Conservation (phyloP, 345 rosid species). For the Sisymbrium altissimum region DNA sequence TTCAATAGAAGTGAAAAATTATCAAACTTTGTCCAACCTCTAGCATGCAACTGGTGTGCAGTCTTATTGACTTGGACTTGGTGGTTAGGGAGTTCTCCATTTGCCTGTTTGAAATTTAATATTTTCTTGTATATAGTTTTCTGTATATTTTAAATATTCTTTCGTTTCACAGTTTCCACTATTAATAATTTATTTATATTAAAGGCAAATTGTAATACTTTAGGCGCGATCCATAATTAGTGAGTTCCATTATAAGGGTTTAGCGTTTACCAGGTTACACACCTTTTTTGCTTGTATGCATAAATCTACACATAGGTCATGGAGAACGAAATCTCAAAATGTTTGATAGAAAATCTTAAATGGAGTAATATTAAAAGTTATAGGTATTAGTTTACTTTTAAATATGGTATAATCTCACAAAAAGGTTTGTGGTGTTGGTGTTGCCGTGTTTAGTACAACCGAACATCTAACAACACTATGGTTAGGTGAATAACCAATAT, state of each 20-base stretch:
- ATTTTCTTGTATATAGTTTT: not conserved
- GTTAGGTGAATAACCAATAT: constrained; percentile 28
- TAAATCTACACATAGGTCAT: not conserved
- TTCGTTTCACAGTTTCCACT: not conserved
- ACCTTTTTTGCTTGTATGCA: not conserved
- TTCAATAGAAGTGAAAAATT: constrained; percentile 3
- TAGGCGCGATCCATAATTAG: constrained; percentile 8
- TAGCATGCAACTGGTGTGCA: constrained; percentile 35
- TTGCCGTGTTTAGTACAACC: constrained; percentile 19
- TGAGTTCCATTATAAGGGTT: not conserved
- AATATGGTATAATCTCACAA: not conserved
- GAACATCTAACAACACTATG: constrained; percentile 23
- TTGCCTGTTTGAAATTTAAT: constrained; percentile 1
- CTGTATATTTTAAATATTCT: not conserved
- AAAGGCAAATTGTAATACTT: not conserved
- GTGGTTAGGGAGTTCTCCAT: constrained; percentile 32
- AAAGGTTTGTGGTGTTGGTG: constrained; percentile 2
- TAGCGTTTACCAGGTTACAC: not conserved
- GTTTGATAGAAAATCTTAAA: not conserved
- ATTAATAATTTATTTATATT: not conserved
- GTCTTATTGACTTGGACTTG: constrained; percentile 27
- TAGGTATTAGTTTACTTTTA: not conserved
- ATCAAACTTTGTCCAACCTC: constrained; percentile 27
- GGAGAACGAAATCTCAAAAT: not conserved
- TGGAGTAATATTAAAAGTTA: not conserved